Evolutionary conservation across 2,329 filamentous ascomycete genomes (phyloP).

Genomic region (Rugonectria rugulosa): DNA sequence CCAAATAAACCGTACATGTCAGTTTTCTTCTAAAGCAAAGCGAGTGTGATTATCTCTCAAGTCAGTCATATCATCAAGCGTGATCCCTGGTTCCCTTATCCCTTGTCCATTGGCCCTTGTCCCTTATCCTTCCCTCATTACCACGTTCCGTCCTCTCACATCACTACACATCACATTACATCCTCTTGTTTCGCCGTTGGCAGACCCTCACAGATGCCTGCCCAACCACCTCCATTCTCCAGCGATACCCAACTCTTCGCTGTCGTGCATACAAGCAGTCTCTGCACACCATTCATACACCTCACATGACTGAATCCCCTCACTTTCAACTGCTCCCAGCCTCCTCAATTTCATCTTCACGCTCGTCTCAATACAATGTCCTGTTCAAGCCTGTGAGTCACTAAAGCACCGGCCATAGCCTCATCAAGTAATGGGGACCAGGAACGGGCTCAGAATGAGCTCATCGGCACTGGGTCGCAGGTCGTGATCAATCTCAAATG

Average conservation of each 20-base stretch:
- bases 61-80: slow-evolving; percentile 34
- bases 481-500: slow-evolving; percentile 96
- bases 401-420: slow-evolving; percentile 1
- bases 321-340: too few species aligned
- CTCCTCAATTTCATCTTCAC: slow-evolving; percentile 8
- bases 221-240: too few species aligned
- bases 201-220: too few species aligned
- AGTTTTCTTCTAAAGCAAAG: slow-evolving; percentile 32
- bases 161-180: slow-evolving; percentile 1
- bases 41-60: slow-evolving; percentile 34
- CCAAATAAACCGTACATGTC: slow-evolving; percentile 25
- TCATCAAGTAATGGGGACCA: slow-evolving; percentile 69
- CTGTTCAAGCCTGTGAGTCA: slow-evolving; percentile 4
- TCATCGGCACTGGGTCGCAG: slow-evolving; percentile 92
- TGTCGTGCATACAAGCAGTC: too few species aligned
- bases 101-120: too few species aligned
- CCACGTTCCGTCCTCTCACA: slow-evolving; percentile 3
- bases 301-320: too few species aligned
- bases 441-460: slow-evolving; percentile 82
- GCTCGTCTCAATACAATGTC: background rate
- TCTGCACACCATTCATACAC: too few species aligned
- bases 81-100: slow-evolving; percentile 13
- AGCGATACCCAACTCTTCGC: too few species aligned
- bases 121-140: slow-evolving; percentile 17
- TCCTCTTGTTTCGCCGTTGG: background rate